Base-by-base conservation (phyloP, 2,329 filamentous ascomycete species). In the Aspergillus sp. region DNA sequence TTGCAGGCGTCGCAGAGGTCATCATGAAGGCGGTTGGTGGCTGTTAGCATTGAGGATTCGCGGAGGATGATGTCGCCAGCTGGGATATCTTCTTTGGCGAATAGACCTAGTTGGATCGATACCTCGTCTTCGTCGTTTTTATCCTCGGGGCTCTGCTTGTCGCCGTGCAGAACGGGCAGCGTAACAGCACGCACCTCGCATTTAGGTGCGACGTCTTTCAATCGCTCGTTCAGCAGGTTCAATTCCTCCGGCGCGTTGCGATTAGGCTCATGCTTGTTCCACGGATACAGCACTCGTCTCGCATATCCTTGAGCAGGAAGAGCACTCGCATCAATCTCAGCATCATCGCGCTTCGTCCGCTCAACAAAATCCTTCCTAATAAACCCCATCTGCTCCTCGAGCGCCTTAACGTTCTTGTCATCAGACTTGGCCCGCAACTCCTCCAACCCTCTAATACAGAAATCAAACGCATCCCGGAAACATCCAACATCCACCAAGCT, bases 1-100 rank as follows among this genome's bases (percentile, higher is more conserved):
- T 89, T 89, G 66, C 91, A 97, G 12, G 90, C 90, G 67, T 97
- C 91, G 67, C 91, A 97, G 25, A 91, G 79, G 4, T 86, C 78
- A 53, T 95, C 90, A 63, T 94, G 89, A 10, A 93, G 79, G 25
- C 89, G 83, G 63, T 93, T 93, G 58, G 91, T 93, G 41, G 88
- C 90, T 2, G 90, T 95, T 37, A 98, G 74, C 6, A 95, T 78
- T 7, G 90, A 93, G 51, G 85, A 87, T 63, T 98, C 93, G 43
- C 81, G 74, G 25, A 98, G 77, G 2, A 96, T 82, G 5, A 78
- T 75, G 64, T 94, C 86, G 7, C 86, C 87, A 0, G 89, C 81
- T 0, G 74, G 71, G 33, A 97, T 87, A 55, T 95, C 84, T 53
- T 87, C 80, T 58, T 83, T 88, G 6, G 90, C 91, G 64, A 97